Base-by-base conservation (phyloP, 176 grass and related monocot genomes). In the Puccinellia tenuiflora region DNA sequence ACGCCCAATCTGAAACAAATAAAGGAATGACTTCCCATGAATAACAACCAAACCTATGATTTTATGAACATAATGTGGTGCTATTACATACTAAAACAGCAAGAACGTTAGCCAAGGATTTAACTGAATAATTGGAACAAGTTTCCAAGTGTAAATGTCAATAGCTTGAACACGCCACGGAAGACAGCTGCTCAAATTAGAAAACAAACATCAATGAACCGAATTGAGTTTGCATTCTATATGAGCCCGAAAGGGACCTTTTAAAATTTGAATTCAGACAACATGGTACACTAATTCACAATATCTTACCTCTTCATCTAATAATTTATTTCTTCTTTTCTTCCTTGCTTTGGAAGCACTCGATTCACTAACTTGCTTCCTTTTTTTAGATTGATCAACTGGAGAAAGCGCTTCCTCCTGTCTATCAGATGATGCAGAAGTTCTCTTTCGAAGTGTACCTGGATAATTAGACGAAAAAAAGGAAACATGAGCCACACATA, bases 361-460 rank as follows among this genome's bases (percentile, higher is more conserved):
- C 22, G 15, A 76, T 68, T 83, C 76, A 71, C 47, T 22, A 88
- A 70, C 45, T 65, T 69, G 61, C 9, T 76, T 88, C 71, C 21
- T 63, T 80, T 55, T 29, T 77, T 90, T 78, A 60, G 57, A 54
- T 54, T n/a, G 33, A 80, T 67, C 52, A 42, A 40, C 63, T 28
- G 75, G 59, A 75, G 43, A 53, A 75, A 75, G 71, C 5, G 24
- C 54, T 80, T 78, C 80, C 30, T 88, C 68, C 60, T 66, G 76
- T 88, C 35, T 72, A 34, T 79, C 57, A 80, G 62, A 81, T 48
- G 46, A 48, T 50, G 9, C 39, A 8, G 82, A 77, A 20, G 63
- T 61, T 73, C 18, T 66, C 66, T 77, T 88, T 56, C 48, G 79
- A 90, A 45, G 50, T 42, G 48, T 67, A 73, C 79, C 83, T 88